phyloP scores from a whole-genome alignment of 2,329 filamentous ascomycete genomes.

The Cladosporium sp. region DNA sequence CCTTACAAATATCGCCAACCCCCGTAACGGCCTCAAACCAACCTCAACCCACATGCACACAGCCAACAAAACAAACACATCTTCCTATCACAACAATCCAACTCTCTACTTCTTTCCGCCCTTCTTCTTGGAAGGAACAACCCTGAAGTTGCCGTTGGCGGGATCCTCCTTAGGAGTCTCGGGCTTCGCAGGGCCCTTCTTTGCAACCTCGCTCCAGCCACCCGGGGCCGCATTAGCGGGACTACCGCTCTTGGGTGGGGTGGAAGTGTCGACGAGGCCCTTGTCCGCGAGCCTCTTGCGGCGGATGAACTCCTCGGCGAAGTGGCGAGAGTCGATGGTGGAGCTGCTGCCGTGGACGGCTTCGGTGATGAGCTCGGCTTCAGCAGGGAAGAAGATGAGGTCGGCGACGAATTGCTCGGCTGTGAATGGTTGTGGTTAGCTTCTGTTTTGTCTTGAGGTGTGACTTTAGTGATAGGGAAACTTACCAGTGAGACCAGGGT shows the following conservation, averaged over 20 bases:
- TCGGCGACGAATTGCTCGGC: conserved; percentile 79
- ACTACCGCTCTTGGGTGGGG: conserved; percentile 52
- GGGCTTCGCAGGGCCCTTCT: conserved; percentile 67
- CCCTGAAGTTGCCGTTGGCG: conserved; percentile 72
- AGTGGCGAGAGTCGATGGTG: conserved; percentile 89
- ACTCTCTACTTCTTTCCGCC: conserved; percentile 9
- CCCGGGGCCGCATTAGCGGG: conserved; percentile 55
- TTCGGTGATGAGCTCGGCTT: conserved; percentile 81
- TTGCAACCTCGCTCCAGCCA: conserved; percentile 96
- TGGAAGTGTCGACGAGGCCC: conserved; percentile 72
- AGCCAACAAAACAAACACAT: background rate
- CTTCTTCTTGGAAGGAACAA: conserved; percentile 90
- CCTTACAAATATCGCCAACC: background rate
- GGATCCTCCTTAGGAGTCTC: conserved; percentile 37
- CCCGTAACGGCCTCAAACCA: background rate
- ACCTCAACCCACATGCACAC: background rate
- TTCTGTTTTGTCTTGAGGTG: background rate
- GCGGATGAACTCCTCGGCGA: conserved; percentile 90
- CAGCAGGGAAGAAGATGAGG: conserved; percentile 72
- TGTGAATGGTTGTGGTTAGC: conserved; percentile 45
- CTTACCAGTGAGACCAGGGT: conserved; percentile 66
- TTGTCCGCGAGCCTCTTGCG: conserved; percentile 92
- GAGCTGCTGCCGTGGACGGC: conserved; percentile 83
- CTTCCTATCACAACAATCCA: background rate
- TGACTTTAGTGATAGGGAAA: conserved; percentile 21